Base-by-base conservation (phyloP, 2,329 filamentous ascomycete genomes). In the Zasmidium citrigriseum region DNA sequence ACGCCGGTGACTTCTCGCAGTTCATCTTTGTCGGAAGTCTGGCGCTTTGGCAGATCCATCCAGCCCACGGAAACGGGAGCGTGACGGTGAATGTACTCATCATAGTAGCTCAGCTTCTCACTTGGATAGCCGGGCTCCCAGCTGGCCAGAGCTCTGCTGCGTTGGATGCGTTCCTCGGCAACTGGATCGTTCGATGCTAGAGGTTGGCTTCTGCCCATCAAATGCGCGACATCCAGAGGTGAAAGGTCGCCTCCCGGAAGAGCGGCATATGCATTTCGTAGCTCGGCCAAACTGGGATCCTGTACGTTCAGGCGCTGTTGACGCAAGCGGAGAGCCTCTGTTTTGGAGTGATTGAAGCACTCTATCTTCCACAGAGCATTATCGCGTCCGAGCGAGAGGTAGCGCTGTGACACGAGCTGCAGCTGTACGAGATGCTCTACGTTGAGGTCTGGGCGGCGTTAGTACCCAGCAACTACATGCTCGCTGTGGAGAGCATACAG, bases 11-110 rank as follows among this genome's bases (percentile, higher is more conserved):
- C 86, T 68, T 96, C 91, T 34, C 85, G 76, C 24, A 78, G 72
- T 57, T 83, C 70, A 10, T 75, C 70, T 3, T 73, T 70, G 27
- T 77, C 77, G 38, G 64, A 64, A 3, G 78, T 48, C 73, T 78
- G 52, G 21, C 68, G 58, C 24, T 68, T 65, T 25, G 88, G 86
- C 55, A 84, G 81, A 69, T 92, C 83, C 45, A 96, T 80, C 93
- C 93, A 97, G 67, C 83, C 88, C 54, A 91, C 79, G 14, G 82
- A 82, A n/a, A 91, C 81, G 0, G 88, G 86, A 0, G 86, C 91
- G 74, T 93, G 83, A 29, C 93, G 83, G 54, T 93, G 90, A 62
- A 96, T 88, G 70, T 92, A 96, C 73, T 97, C 93, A 55, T 89
- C 84, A 72, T 96, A 96, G 89, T 91, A 97, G 50, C 89, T 86